phyloP scores from a whole-genome alignment of 345 rosid genomes.

The Carallia brachiata region DNA sequence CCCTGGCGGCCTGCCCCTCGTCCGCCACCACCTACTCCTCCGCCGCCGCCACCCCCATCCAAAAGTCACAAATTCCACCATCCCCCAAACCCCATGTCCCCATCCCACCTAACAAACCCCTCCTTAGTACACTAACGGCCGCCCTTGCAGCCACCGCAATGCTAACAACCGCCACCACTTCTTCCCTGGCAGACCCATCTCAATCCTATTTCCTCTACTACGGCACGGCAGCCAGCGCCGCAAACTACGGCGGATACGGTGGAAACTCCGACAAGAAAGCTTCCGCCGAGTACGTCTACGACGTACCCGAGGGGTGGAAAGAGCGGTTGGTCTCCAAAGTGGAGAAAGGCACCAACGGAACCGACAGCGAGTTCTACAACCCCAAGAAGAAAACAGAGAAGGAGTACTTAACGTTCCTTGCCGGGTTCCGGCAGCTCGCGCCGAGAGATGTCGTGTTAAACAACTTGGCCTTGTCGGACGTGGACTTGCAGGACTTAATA shows the following conservation, averaged over 20 bases:
- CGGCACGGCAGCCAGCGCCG: constrained; percentile 96
- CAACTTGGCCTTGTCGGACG: constrained; percentile 82
- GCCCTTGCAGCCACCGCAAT: constrained; percentile 51
- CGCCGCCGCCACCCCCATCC: constrained; percentile 40
- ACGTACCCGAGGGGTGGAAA: constrained; percentile 91
- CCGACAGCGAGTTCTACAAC: constrained; percentile 85
- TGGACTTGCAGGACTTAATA: constrained; percentile 73
- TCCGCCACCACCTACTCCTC: constrained; percentile 37
- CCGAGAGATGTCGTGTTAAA: constrained; percentile 71
- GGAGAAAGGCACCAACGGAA: constrained; percentile 91
- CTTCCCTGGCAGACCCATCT: constrained; percentile 47
- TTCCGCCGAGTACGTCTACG: constrained; percentile 89
- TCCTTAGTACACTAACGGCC: constrained; percentile 38
- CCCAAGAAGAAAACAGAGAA: constrained; percentile 80
- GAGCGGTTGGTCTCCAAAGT: constrained; percentile 87
- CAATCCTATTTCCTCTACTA: constrained; percentile 57
- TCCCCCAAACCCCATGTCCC: constrained; percentile 14
- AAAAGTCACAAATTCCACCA: constrained; percentile 26
- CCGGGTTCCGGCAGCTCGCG: constrained; percentile 76
- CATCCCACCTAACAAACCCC: constrained; percentile 16
- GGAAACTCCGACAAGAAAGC: constrained; percentile 85
- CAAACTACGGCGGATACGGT: constrained; percentile 88
- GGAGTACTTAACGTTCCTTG: constrained; percentile 78
- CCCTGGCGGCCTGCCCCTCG: constrained; percentile 45
- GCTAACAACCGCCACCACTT: constrained; percentile 34